Evolutionary conservation across 495 filamentous ascomycete species (phyloP).

Genomic region (Penicillium flavigenum): DNA sequence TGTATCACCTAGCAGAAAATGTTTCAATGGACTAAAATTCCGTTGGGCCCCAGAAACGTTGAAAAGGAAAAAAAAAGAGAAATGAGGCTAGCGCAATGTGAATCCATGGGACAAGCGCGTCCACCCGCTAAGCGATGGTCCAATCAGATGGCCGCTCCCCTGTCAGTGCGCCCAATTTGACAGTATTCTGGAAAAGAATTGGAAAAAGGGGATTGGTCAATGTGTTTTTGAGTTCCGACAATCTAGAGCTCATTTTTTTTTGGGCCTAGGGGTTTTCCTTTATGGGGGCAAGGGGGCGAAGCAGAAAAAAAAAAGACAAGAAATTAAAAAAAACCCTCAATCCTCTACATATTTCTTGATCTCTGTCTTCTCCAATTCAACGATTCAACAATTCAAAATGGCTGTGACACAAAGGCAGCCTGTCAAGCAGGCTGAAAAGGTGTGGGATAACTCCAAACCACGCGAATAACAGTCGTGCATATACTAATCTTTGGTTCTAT

Average conservation of each 20-base stretch:
- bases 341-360: not conserved
- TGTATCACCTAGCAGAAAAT: not conserved
- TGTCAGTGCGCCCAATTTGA: slow-evolving; percentile 10
- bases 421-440: slow-evolving; percentile 8
- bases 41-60: slow-evolving; percentile 12
- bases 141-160: not conserved
- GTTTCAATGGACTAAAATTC: not conserved
- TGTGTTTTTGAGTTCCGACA: not conserved
- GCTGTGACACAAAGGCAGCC: slow-evolving; percentile 4
- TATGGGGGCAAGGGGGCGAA: slow-evolving; percentile 8
- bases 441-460: not conserved
- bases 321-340: not conserved
- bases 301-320: not conserved
- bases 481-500: not conserved
- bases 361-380: not conserved
- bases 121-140: not conserved
- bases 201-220: slow-evolving; percentile 7
- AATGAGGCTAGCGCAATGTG: slow-evolving; percentile 4
- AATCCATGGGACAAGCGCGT: slow-evolving; percentile 10
- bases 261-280: slow-evolving; percentile 4
- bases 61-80: slow-evolving; percentile 1
- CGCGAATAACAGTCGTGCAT: not conserved
- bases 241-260: slow-evolving; percentile 10
- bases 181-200: slow-evolving; percentile 13
- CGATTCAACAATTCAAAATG: not conserved